phyloP scores from a whole-genome alignment of 805 yeast genomes.

The Pichia exigua region DNA sequence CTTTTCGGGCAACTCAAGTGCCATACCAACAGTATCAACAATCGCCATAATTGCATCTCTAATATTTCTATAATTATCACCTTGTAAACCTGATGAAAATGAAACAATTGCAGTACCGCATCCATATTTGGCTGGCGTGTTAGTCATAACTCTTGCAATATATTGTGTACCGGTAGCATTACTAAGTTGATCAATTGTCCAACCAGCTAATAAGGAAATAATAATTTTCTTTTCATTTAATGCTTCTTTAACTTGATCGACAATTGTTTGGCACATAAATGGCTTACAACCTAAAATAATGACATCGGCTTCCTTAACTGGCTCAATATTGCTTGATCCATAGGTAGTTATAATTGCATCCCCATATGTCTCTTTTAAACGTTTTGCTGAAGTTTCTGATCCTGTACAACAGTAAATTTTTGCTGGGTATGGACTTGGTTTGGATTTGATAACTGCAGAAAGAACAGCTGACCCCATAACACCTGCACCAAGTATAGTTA shows the following conservation, averaged over 20 bases:
- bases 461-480: constrained; percentile 93
- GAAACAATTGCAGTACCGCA: constrained; percentile 93
- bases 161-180: constrained; percentile 37
- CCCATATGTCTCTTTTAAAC: constrained; percentile 43
- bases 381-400: constrained; percentile 41
- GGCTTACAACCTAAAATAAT: constrained; percentile 88
- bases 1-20: constrained; percentile 69
- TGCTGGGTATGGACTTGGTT: constrained; percentile 51
- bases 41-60: constrained; percentile 45
- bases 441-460: constrained; percentile 57
- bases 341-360: constrained; percentile 45
- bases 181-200: constrained; percentile 67
- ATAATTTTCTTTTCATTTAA: constrained; percentile 35
- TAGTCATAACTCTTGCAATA: constrained; percentile 93
- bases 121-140: constrained; percentile 91
- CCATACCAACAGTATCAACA: constrained; percentile 59
- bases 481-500: constrained; percentile 87
- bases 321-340: constrained; percentile 43
- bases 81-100: constrained; percentile 35
- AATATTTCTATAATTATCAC: constrained; percentile 33
- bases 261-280: constrained; percentile 53
- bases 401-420: constrained; percentile 74
- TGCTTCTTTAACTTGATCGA: constrained; percentile 40
- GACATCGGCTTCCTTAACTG: constrained; percentile 58
- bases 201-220: constrained; percentile 87